Conservation (phyloP, 768 basidiomycete species). For the Sutorius australiensis region DNA sequence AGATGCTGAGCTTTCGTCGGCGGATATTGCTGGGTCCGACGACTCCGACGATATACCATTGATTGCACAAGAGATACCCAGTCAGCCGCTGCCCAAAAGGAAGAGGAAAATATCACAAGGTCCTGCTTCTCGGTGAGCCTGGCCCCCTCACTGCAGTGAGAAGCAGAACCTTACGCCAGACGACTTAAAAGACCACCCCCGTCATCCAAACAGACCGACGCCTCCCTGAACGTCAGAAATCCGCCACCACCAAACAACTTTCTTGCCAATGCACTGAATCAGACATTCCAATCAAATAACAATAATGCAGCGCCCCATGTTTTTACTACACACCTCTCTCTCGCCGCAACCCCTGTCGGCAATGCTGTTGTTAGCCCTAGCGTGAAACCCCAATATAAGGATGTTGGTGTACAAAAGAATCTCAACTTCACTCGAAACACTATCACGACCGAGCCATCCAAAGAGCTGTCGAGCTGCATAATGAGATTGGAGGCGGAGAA, state of each 20-base stretch:
- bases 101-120: slow-evolving; percentile 19
- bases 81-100: slow-evolving; percentile 6
- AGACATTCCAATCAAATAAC: slow-evolving; percentile 25
- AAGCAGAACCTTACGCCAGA: slow-evolving; percentile 27
- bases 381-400: slow-evolving; percentile 12
- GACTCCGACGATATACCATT: neutral
- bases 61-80: neutral
- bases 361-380: neutral
- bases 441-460: neutral
- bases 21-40: neutral
- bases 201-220: neutral
- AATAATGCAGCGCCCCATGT: slow-evolving; percentile 9
- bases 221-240: neutral
- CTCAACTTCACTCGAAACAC: slow-evolving; percentile 20
- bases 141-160: slow-evolving; percentile 27
- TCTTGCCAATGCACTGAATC: slow-evolving; percentile 26
- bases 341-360: neutral
- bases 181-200: slow-evolving; percentile 22
- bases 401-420: slow-evolving; percentile 24
- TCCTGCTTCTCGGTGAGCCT: slow-evolving; percentile 31
- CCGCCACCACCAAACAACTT: slow-evolving; percentile 1
- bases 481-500: slow-evolving; percentile 18
- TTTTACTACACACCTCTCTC: slow-evolving; percentile 5
- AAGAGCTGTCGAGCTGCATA: slow-evolving; percentile 12
- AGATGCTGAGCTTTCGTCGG: neutral